phyloP scores from a whole-genome alignment of 768 basidiomycete species.

The Trametes elegans region DNA sequence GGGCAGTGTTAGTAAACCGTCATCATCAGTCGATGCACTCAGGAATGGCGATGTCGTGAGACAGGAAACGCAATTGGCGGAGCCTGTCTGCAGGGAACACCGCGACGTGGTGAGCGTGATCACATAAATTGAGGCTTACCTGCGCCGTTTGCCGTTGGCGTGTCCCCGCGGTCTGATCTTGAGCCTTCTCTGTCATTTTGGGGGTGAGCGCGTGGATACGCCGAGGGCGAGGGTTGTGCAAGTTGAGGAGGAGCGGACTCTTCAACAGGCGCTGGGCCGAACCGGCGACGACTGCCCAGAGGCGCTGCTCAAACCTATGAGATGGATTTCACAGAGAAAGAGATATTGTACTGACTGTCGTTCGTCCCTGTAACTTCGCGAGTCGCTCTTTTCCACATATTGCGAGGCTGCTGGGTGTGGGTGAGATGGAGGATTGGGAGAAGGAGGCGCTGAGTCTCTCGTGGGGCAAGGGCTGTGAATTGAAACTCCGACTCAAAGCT shows the following conservation, averaged over 20 bases:
- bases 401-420: slow-evolving; percentile 8
- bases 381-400: slow-evolving; percentile 88
- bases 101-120: slow-evolving; percentile 16
- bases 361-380: slow-evolving; percentile 91
- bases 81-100: slow-evolving; percentile 18
- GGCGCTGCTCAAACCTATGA: slow-evolving; percentile 47
- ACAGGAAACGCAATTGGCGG: slow-evolving; percentile 18
- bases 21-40: slow-evolving; percentile 34
- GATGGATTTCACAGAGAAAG: slow-evolving; percentile 7
- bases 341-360: slow-evolving; percentile 59
- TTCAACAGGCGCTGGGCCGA: slow-evolving; percentile 84
- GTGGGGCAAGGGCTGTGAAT: slow-evolving; percentile 10
- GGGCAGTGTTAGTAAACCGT: slow-evolving; percentile 59
- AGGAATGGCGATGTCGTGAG: slow-evolving; percentile 14
- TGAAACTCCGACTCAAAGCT: slow-evolving; percentile 24
- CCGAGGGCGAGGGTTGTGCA: slow-evolving; percentile 84
- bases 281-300: slow-evolving; percentile 84
- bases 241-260: slow-evolving; percentile 81
- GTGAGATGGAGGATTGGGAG: slow-evolving; percentile 11
- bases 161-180: slow-evolving; percentile 67
- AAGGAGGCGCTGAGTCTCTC: not conserved
- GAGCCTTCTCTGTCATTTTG: slow-evolving; percentile 51
- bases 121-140: slow-evolving; percentile 56
- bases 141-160: slow-evolving; percentile 54
- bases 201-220: slow-evolving; percentile 66